Conservation (phyloP, 176 grass and related monocot species). For the Zea mays region DNA sequence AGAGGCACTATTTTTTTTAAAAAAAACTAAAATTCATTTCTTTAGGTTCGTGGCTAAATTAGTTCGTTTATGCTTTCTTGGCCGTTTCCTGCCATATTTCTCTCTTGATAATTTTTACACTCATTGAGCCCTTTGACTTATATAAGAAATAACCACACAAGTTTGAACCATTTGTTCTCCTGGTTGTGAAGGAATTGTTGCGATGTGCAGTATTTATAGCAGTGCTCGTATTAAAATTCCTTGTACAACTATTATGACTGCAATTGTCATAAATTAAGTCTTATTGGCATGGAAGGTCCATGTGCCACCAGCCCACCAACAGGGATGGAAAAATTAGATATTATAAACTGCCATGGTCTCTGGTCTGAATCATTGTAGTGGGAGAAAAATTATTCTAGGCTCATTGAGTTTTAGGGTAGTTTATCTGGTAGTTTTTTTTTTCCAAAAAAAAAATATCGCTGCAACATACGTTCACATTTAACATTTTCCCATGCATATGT, state of each 20-base stretch:
- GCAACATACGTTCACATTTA: background rate
- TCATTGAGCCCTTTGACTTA: background rate
- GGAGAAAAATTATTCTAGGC: too few relatives aligned
- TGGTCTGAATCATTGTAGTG: too few relatives aligned
- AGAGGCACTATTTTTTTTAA: background rate
- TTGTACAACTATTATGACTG: too few relatives aligned
- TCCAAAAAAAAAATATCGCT: too few relatives aligned
- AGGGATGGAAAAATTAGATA: too few relatives aligned
- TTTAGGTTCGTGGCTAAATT: background rate
- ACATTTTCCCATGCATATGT: slow-evolving; percentile 4
- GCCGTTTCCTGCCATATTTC: background rate
- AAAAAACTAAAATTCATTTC: background rate
- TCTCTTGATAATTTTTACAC: background rate
- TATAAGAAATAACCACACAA: background rate
- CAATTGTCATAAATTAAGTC: too few relatives aligned
- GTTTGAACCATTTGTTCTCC: background rate
- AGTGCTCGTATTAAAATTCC: background rate
- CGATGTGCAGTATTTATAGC: background rate
- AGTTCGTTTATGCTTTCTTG: background rate
- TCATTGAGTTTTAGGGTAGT: too few relatives aligned
- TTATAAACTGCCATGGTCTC: too few relatives aligned
- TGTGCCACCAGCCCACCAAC: too few relatives aligned
- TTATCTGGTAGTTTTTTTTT: too few relatives aligned
- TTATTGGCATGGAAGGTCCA: too few relatives aligned
- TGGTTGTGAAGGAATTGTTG: background rate